These are phyloP conservation scores for Trichoderma atroviride DNA, from an alignment of 2,329 filamentous ascomycete genomes.

Conservation along the genomic window DNA sequence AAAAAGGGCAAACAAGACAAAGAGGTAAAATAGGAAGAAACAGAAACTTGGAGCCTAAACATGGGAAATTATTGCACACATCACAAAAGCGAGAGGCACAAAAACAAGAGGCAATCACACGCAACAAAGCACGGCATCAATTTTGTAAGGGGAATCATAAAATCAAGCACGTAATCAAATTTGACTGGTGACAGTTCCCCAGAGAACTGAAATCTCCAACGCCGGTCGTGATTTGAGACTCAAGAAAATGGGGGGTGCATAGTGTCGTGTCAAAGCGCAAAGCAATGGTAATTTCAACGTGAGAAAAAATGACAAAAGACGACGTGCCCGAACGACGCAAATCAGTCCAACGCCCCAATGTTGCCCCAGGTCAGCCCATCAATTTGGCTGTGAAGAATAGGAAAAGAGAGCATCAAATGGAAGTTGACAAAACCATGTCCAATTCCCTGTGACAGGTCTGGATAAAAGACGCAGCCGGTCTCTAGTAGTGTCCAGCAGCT, in stretches of 20 bases:
- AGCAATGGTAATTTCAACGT: slow-evolving; percentile 37
- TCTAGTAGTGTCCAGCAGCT: slow-evolving; percentile 22
- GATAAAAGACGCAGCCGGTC: slow-evolving; percentile 2
- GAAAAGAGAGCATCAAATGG: slow-evolving; percentile 33
- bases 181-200: slow-evolving; percentile 45
- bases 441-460: slow-evolving; percentile 21
- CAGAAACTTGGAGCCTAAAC: neutral
- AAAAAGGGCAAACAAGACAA: neutral
- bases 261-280: slow-evolving; percentile 36
- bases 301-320: slow-evolving; percentile 34
- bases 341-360: slow-evolving; percentile 38
- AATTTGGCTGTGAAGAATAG: slow-evolving; percentile 32
- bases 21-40: neutral
- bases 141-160: slow-evolving; percentile 22
- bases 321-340: slow-evolving; percentile 31
- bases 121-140: slow-evolving; percentile 26
- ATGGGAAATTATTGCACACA: neutral
- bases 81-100: slow-evolving; percentile 19
- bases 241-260: slow-evolving; percentile 37
- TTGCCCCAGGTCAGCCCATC: slow-evolving; percentile 32
- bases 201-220: slow-evolving; percentile 45
- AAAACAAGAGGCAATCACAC: slow-evolving; percentile 22
- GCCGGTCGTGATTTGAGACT: slow-evolving; percentile 44
- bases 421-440: slow-evolving; percentile 30
- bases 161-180: slow-evolving; percentile 33